Conservation (phyloP, 2,329 filamentous ascomycete genomes). For the Sporothrix schenckii region DNA sequence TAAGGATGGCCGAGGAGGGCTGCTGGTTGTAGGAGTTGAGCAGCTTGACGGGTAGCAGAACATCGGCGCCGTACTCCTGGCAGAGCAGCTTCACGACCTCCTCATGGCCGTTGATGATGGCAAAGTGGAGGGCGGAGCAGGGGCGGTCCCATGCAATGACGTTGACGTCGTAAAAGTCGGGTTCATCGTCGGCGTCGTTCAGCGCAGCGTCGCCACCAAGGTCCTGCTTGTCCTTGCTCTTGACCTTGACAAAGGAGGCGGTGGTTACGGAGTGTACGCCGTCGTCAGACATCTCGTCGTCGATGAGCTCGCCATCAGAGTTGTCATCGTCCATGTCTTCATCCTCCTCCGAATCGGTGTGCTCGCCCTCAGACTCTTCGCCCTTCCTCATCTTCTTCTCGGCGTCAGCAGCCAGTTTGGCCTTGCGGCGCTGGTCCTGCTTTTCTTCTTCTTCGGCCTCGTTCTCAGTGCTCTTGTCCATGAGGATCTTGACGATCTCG, state of each 20-base stretch:
- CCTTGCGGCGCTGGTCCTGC: slow-evolving; percentile 53
- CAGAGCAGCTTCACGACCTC: slow-evolving; percentile 71
- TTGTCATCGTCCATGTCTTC: slow-evolving; percentile 31
- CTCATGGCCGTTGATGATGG: slow-evolving; percentile 72
- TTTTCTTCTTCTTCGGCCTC: slow-evolving; percentile 68
- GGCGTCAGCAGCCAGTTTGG: slow-evolving; percentile 32
- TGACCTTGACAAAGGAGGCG: slow-evolving; percentile 75
- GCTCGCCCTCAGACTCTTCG: slow-evolving; percentile 18
- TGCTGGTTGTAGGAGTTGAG: slow-evolving; percentile 50
- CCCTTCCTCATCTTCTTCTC: slow-evolving; percentile 13
- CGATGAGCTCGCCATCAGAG: slow-evolving; percentile 49
- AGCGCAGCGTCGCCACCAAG: slow-evolving; percentile 45
- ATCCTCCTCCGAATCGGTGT: slow-evolving; percentile 30
- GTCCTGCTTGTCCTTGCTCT: slow-evolving; percentile 45
- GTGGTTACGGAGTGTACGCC: slow-evolving; percentile 60
- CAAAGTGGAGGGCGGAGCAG: slow-evolving; percentile 74
- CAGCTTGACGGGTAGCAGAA: slow-evolving; percentile 73
- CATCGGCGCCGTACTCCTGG: slow-evolving; percentile 74
- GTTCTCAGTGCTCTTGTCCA: slow-evolving; percentile 74
- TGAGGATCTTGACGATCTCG: slow-evolving; percentile 71
- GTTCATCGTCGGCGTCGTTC: slow-evolving; percentile 65
- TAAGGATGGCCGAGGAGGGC: slow-evolving; percentile 59
- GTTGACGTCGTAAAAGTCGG: slow-evolving; percentile 79
- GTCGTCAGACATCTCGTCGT: slow-evolving; percentile 55
- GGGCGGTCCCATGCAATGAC: slow-evolving; percentile 78